phyloP scores from a whole-genome alignment of 2,329 filamentous ascomycete genomes.

The Aschersonia sp. region DNA sequence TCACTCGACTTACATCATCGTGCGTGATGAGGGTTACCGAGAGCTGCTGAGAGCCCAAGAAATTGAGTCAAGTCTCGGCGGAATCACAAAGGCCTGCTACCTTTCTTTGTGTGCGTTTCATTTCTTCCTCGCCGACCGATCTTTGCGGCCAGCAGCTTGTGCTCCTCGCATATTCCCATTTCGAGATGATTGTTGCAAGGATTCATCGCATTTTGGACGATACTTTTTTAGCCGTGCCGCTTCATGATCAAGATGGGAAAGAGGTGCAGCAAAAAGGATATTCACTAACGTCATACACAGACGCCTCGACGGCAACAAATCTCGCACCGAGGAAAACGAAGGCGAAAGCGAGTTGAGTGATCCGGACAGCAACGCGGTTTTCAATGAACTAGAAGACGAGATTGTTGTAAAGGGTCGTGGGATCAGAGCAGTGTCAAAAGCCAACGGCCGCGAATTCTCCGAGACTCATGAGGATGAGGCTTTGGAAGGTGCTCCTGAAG shows the following conservation, averaged over 20 bases:
- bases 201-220: too few relatives aligned
- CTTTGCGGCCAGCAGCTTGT: too few relatives aligned
- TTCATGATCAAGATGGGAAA: too few relatives aligned
- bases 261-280: neutral
- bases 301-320: conserved; percentile 14
- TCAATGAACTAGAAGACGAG: conserved; percentile 32
- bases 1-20: too few relatives aligned
- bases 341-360: conserved; percentile 29
- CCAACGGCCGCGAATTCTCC: conserved; percentile 7
- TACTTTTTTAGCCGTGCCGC: too few relatives aligned
- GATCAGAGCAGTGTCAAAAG: conserved; percentile 19
- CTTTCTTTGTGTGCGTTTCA: too few relatives aligned
- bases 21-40: neutral
- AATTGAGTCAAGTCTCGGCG: too few relatives aligned
- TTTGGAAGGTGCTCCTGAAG: conserved; percentile 27
- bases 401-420: conserved; percentile 34
- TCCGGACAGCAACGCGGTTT: conserved; percentile 17
- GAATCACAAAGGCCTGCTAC: too few relatives aligned
- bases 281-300: conserved; percentile 13
- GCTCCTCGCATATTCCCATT: too few relatives aligned
- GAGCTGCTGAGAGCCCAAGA: too few relatives aligned
- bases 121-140: too few relatives aligned
- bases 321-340: conserved; percentile 22
- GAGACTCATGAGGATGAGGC: conserved; percentile 26
- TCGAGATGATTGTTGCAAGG: too few relatives aligned